Base-by-base conservation (phyloP, 805 yeast species). In the Dipodascus geniculatus region DNA sequence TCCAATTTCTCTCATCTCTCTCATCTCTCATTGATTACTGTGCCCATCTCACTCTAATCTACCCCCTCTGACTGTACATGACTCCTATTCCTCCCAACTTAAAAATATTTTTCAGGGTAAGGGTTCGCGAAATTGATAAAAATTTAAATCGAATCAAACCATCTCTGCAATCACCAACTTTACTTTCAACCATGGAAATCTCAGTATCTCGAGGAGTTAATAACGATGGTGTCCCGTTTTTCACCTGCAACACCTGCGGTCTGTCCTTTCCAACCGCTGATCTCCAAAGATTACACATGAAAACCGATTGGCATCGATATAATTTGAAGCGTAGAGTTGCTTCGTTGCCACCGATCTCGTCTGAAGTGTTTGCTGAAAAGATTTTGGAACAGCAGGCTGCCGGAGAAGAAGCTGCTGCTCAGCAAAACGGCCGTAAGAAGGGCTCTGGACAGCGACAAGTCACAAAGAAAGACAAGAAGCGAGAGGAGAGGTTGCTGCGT, bases 271-370 rank as follows among this genome's bases (percentile, higher is more conserved):
- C 83, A 48, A 74, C 82, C 38, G 83, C 95, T n/a, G 93, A 83
- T 57, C 74, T 82, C 55, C 99, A 93, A 71, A 76, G 98, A 57
- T 77, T 77, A 58, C 99, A 93, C 67, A 93, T 93, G 99, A 88
- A 87, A 66, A 83, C 96, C 1, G 99, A 93, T 54, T 93, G 99
- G 99, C 99, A 93, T 66, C 78, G 99, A 58, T 93, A 93, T 69
- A 93, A 93, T 64, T 76, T 93, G 64, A 93, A 93, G 66, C 81
- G 99, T 71, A 79, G 96, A 62, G 96, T 93, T 31, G 96, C 96
- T 0, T 77, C 78, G 28, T 70, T 89, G 55, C 83, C 90, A 3
- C 83, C 95, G 1, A 79, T 89, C 28, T 70, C 82, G 19, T 79
- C 87, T 1, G 85, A 75, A 42, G 69, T 77, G 1, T 85, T 85